Percentiles rank a stretch among this genome's conserved stretches.
phyloP scores from a whole-genome alignment of 2,329 filamentous ascomycete genomes.

The Colletotrichum abscissum region DNA sequence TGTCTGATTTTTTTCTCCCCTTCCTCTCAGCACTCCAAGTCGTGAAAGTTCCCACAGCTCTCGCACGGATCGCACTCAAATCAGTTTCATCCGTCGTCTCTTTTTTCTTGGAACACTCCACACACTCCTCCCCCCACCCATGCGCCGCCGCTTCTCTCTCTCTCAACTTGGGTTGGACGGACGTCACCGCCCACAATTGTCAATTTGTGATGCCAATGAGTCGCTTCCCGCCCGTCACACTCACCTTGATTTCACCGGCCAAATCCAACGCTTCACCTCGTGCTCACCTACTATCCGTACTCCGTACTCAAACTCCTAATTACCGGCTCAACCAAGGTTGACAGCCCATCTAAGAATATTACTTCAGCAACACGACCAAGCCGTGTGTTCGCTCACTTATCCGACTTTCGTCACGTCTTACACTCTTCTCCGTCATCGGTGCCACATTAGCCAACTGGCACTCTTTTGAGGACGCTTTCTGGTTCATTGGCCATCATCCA shows the following conservation, averaged over 20 bases:
- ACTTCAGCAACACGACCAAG: not conserved
- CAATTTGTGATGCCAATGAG: constrained; percentile 24
- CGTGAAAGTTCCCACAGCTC: not conserved
- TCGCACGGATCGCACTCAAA: constrained; percentile 24
- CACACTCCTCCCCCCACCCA: not conserved
- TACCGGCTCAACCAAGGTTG: not conserved
- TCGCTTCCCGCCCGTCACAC: constrained; percentile 17
- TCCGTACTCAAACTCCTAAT: not conserved
- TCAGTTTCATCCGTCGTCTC: constrained; percentile 4
- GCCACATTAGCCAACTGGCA: not conserved
- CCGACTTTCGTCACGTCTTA: not conserved
- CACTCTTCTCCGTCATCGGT: not conserved
- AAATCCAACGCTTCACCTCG: not conserved
- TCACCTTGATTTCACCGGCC: constrained; percentile 24
- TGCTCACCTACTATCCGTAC: not conserved
- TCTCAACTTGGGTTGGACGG: not conserved
- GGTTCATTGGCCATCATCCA: not conserved
- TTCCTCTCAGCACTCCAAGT: not conserved
- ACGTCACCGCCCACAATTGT: constrained; percentile 26
- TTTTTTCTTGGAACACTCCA: constrained; percentile 8
- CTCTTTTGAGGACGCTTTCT: constrained; percentile 13
- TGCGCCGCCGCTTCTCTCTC: not conserved
- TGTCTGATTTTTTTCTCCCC: not conserved
- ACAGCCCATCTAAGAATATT: not conserved
- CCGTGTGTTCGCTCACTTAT: not conserved